These are phyloP conservation scores for Schrenkiella parvula DNA, from an alignment of 345 rosid species.

Conservation along the genomic window DNA sequence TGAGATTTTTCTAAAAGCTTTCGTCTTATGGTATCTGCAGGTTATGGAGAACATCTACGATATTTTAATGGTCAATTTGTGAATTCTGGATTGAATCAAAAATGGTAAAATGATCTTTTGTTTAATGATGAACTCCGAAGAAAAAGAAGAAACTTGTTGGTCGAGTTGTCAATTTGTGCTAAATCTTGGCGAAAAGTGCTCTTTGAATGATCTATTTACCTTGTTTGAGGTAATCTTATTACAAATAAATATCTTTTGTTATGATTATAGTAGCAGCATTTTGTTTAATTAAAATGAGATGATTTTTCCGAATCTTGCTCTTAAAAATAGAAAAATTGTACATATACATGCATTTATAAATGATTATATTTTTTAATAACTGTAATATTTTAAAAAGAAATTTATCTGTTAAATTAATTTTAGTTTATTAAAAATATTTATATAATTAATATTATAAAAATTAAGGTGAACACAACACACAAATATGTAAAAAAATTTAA, in stretches of 20 bases:
- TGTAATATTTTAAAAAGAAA: too few relatives aligned
- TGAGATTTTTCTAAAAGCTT: not conserved
- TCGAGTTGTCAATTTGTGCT: slow-evolving; percentile 16
- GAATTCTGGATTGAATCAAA: slow-evolving; percentile 20
- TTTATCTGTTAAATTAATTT: too few relatives aligned
- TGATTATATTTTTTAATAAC: too few relatives aligned
- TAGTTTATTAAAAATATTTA: too few relatives aligned
- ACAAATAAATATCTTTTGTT: slow-evolving; percentile 7
- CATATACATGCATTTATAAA: too few relatives aligned
- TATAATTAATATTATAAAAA: too few relatives aligned
- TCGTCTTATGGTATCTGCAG: slow-evolving; percentile 9
- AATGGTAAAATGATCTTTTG: slow-evolving; percentile 9
- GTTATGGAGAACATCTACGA: not conserved
- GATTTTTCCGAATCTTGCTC: too few relatives aligned
- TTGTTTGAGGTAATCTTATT: not conserved
- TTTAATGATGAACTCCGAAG: slow-evolving; percentile 17
- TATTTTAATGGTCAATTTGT: slow-evolving; percentile 6
- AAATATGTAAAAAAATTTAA: too few relatives aligned
- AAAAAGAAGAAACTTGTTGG: not conserved
- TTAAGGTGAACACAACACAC: too few relatives aligned
- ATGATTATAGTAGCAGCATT: too few relatives aligned
- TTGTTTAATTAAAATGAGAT: too few relatives aligned
- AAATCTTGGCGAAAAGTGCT: not conserved
- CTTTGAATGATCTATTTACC: not conserved
- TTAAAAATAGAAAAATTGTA: too few relatives aligned